Conservation (phyloP, 1,139 yeast genomes). For the Kazachstania sp. region DNA sequence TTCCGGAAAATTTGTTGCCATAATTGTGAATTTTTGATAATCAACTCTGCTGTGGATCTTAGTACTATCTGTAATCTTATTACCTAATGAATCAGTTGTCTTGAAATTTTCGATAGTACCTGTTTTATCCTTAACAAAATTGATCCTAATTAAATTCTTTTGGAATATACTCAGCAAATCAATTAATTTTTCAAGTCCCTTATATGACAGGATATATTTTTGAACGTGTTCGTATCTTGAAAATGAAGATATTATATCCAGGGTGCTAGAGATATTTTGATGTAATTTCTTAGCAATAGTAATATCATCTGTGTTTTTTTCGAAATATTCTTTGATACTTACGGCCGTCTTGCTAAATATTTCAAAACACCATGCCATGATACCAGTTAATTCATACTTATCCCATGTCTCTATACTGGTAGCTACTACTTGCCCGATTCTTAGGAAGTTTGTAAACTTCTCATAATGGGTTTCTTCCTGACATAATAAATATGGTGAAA, state of each 20-base stretch:
- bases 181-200: constrained; percentile 40
- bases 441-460: constrained; percentile 20
- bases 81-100: constrained; percentile 26
- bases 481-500: constrained; percentile 28
- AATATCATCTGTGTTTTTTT: constrained; percentile 12
- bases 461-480: constrained; percentile 16
- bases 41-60: constrained; percentile 16
- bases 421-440: constrained; percentile 36
- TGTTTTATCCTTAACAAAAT: constrained; percentile 30
- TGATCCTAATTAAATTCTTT: constrained; percentile 35
- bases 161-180: constrained; percentile 43
- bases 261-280: constrained; percentile 25
- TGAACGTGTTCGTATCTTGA: constrained; percentile 45
- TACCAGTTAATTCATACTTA: constrained; percentile 41
- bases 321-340: constrained; percentile 24
- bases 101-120: constrained; percentile 25
- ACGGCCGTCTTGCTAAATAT: constrained; percentile 29
- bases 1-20: constrained; percentile 44
- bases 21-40: constrained; percentile 15
- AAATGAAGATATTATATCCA: constrained; percentile 46
- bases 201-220: constrained; percentile 44
- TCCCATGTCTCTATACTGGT: constrained; percentile 49
- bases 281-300: constrained; percentile 14
- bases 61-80: constrained; percentile 18
- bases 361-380: constrained; percentile 48